phyloP scores from a whole-genome alignment of 768 basidiomycete genomes.

The Crucibulum laeve region DNA sequence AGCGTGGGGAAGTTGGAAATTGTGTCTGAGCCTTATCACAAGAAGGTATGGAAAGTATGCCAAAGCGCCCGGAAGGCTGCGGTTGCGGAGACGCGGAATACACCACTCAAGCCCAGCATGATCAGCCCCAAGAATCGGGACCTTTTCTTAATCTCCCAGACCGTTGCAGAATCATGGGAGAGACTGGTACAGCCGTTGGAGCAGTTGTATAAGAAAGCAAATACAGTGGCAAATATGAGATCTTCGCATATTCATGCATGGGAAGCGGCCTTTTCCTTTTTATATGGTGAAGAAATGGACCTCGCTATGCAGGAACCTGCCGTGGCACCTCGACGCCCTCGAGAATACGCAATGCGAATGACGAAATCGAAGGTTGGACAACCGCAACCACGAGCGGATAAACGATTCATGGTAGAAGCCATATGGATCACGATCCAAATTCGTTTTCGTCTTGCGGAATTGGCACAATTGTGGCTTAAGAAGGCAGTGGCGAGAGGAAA shows the following conservation, averaged over 20 bases:
- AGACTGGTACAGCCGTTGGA: slow-evolving; percentile 28
- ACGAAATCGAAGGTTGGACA: slow-evolving; percentile 53
- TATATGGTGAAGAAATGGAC: slow-evolving; percentile 45
- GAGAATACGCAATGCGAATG: slow-evolving; percentile 45
- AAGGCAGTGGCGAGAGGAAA: slow-evolving; percentile 15
- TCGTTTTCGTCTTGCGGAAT: slow-evolving; percentile 43
- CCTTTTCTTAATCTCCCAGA: slow-evolving; percentile 20
- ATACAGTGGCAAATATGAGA: slow-evolving; percentile 38
- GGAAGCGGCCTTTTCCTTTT: slow-evolving; percentile 52
- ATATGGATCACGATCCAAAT: slow-evolving; percentile 51
- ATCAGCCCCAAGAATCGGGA: slow-evolving; percentile 10
- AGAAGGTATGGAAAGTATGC: too few species aligned
- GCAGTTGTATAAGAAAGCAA: slow-evolving; percentile 32
- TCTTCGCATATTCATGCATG: slow-evolving; percentile 57
- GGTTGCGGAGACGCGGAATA: slow-evolving; percentile 7
- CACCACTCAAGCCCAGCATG: slow-evolving; percentile 5
- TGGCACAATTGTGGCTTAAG: slow-evolving; percentile 38
- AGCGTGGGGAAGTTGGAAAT: too few species aligned
- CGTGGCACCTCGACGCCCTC: slow-evolving; percentile 33
- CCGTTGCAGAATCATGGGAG: slow-evolving; percentile 34
- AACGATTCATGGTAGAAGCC: slow-evolving; percentile 57
- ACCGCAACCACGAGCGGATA: slow-evolving; percentile 53
- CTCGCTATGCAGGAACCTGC: slow-evolving; percentile 22
- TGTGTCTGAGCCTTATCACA: too few species aligned
- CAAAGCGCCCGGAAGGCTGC: slow-evolving; percentile 4